Evolutionary conservation across 2,329 filamentous ascomycete genomes (phyloP), one percentile per base, ranked within the genome.

Genomic region (Fusarium virguliforme): DNA sequence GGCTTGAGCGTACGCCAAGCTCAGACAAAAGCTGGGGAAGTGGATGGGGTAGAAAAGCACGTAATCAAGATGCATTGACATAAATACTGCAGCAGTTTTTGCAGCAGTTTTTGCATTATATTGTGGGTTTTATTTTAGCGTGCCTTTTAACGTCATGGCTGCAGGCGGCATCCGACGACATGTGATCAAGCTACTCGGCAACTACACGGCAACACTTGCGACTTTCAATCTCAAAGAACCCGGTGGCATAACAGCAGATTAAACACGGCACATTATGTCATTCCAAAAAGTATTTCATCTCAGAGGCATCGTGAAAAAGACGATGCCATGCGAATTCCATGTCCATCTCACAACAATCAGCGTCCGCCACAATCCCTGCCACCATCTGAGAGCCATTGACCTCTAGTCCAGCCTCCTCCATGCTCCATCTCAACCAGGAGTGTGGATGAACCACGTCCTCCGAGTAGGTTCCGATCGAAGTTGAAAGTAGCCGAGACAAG

Each of bases 121-220:
- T 9, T 30, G 15, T 18, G 1, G 8, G 9, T 9, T n/a, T 50
- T 50, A 50, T 50, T 30, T 18, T 30, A 15, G 26, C 15, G 8
- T 2, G 8, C 6, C 30, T 50, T 50, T 50, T 50, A 50, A 18
- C 26, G 26, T 30, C 43, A 50, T 7, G 41, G 46, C 37, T 32
- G 61, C 60, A 40, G 37, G 35, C 56, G 50, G 43, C 58, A 54
- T 62, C 51, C 34, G 50, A 70, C 69, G 32, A 58, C 63, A 70
- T 62, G 60, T 71, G 60, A 71, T 46, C 37, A 7, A 18, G 43
- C 28, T 3, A 43, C 43, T 48, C 28, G 43, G 6, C 24, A 30
- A 28, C 10, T 48, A 4, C 15, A 48, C 15, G 9, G 30, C 15
- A 50, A 50, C 43, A 48, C 15, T 7, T 18, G 8, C 28, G 8